A percentile compares a stretch with the other conserved stretches of the same genome.
phyloP scores from a whole-genome alignment of 169 alveolate genomes.

The Cryptosporidium meleagridis region DNA sequence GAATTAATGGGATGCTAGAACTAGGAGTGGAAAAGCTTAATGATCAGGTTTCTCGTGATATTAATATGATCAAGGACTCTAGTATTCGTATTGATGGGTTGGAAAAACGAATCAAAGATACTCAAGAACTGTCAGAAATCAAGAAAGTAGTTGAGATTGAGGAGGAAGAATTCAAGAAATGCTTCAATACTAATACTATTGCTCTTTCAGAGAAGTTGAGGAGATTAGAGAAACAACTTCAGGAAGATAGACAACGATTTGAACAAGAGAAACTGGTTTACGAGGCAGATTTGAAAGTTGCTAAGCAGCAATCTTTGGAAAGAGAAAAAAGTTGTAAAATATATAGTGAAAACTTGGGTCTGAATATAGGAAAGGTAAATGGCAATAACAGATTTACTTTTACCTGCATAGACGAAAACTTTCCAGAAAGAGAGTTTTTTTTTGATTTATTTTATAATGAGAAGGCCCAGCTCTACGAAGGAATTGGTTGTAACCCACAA shows the following conservation, averaged over 20 bases:
- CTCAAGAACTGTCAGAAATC: constrained; percentile 58
- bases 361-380: constrained; percentile 42
- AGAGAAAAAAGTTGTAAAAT: constrained; percentile 66
- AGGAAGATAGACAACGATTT: constrained; percentile 46
- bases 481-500: constrained; percentile 34
- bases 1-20: constrained; percentile 30
- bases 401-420: constrained; percentile 24
- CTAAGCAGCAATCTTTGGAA: constrained; percentile 61
- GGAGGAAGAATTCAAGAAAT: constrained; percentile 32
- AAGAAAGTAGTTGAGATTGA: constrained; percentile 53
- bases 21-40: constrained; percentile 14
- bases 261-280: constrained; percentile 44
- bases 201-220: constrained; percentile 31
- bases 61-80: constrained; percentile 54
- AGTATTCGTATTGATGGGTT: constrained; percentile 60
- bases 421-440: constrained; percentile 36
- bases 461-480: constrained; percentile 26
- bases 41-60: constrained; percentile 9
- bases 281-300: constrained; percentile 42
- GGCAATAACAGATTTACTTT: constrained; percentile 60
- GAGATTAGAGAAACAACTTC: constrained; percentile 30
- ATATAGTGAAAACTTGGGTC: constrained; percentile 58
- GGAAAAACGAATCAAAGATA: constrained; percentile 51
- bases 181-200: neutral
- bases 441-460: constrained; percentile 62